Evolutionary conservation across 164 flowering plant species (phyloP).

Genomic region (Aristolochia contorta): DNA sequence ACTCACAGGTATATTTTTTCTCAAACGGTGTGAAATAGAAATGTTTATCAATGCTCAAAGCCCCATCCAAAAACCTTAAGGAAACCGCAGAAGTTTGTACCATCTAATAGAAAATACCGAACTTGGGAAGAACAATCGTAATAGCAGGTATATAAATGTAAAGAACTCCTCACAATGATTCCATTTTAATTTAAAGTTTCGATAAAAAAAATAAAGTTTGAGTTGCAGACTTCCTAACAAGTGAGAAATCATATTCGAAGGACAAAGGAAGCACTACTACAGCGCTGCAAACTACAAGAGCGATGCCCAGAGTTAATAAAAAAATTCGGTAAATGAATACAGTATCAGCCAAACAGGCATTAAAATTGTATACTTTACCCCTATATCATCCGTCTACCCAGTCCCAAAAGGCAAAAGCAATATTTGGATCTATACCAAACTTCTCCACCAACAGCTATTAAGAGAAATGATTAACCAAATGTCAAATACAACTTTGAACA

Average conservation of each 20-base stretch:
- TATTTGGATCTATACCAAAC: constrained; percentile 93
- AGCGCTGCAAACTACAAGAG: constrained; percentile 89
- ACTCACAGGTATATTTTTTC: constrained; percentile 83
- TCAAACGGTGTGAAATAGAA: constrained; percentile 64
- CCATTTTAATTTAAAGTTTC: not conserved
- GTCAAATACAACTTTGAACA: no score
- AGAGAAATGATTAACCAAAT: not conserved
- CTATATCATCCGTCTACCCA: constrained; percentile 97
- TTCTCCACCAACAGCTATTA: constrained; percentile 69
- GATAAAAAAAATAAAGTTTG: not conserved
- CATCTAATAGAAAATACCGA: constrained; percentile 3
- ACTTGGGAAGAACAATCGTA: not conserved
- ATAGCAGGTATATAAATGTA: not conserved
- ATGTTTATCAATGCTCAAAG: constrained; percentile 84
- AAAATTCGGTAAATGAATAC: not conserved
- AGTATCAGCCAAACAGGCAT: not conserved
- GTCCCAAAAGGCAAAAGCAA: constrained; percentile 98
- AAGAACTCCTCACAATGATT: not conserved
- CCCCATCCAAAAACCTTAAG: constrained; percentile 83
- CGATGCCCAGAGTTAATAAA: constrained; percentile 11
- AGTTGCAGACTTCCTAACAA: constrained; percentile 68
- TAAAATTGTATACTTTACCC: constrained; percentile 32
- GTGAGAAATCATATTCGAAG: constrained; percentile 84
- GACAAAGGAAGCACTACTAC: constrained; percentile 92
- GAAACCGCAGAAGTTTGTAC: not conserved